Base-by-base conservation (phyloP, 2,329 filamentous ascomycete species). In the Lomentospora prolificans region DNA sequence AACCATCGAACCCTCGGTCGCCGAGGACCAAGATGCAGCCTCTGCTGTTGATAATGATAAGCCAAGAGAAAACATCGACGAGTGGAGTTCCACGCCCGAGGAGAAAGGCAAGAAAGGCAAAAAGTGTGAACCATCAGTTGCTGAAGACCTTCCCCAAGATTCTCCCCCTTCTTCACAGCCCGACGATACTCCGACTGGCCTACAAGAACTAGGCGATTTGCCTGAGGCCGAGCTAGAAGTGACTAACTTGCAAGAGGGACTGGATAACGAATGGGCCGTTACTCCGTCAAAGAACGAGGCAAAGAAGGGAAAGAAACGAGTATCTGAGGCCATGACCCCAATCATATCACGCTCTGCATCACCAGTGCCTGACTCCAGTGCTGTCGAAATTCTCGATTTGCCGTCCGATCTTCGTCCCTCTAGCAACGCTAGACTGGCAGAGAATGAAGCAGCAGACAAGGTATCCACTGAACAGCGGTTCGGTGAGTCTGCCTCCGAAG, bases 71-170 rank as follows among this genome's bases (percentile, higher is more conserved):
- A 53, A 53, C 44, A 57, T 60, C 19, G 60, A 61, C 31, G 63
- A 64, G 25, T 64, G 62, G 58, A 67, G 68, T 6, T 60, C 66
- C 36, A 67, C 72, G 52, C 63, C 64, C 56, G 74, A 71, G 58
- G 71, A 74, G 61, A 78, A 76, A 60, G 72, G 66, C 9, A 53
- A 58, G 56, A 60, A 59, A 53, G 53, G 25, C 5, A 55, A 55
- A 33, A 53, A 53, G 51, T 12, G 30, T 33, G 30, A 33, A 12
- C 6, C 30, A 33, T 48, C 22, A n/a, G n/a, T 17, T 17, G 41
- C 17, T 48, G 41, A 48, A 3, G 9, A 48, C 8, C n/a, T 19
- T 17, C n/a, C 9, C 41, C n/a, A 17, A 22, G 36, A 54, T n/a
- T 4, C 8, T 31, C 33, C n/a, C 25, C 3, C 7, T 22, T 10